Percentiles rank a stretch among this genome's conserved stretches.
phyloP scores from a whole-genome alignment of 257 asterid genomes.

The Solanum pimpinellifolium region DNA sequence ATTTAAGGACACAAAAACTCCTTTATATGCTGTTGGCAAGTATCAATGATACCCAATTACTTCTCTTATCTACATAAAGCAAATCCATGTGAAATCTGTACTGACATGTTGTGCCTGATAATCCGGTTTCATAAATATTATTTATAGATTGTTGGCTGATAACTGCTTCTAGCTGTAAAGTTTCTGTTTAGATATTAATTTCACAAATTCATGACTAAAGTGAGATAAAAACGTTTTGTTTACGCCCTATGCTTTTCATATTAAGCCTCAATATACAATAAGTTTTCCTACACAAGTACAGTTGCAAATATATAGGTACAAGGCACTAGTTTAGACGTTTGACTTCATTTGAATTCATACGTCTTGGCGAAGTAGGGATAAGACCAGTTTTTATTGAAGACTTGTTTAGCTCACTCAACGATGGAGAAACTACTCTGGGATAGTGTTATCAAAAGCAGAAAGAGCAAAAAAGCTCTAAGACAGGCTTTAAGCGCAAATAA shows the following conservation, averaged over 20 bases:
- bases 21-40: conserved; percentile 85
- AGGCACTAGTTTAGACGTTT: background rate
- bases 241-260: background rate
- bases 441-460: background rate
- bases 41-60: background rate
- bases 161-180: background rate
- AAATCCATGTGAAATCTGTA: background rate
- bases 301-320: background rate
- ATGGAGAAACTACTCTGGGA: background rate
- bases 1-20: conserved; percentile 93
- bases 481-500: background rate
- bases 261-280: background rate
- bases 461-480: background rate
- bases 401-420: background rate
- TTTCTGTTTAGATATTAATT: background rate
- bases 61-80: background rate
- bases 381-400: background rate
- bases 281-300: background rate
- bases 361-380: background rate
- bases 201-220: background rate
- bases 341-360: background rate
- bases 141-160: background rate
- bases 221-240: background rate
- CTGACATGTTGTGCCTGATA: background rate
- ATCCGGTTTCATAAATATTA: background rate